These are phyloP conservation scores for Curvularia verruculosa DNA, from an alignment of 2,329 filamentous ascomycete species.

Conservation along the genomic window DNA sequence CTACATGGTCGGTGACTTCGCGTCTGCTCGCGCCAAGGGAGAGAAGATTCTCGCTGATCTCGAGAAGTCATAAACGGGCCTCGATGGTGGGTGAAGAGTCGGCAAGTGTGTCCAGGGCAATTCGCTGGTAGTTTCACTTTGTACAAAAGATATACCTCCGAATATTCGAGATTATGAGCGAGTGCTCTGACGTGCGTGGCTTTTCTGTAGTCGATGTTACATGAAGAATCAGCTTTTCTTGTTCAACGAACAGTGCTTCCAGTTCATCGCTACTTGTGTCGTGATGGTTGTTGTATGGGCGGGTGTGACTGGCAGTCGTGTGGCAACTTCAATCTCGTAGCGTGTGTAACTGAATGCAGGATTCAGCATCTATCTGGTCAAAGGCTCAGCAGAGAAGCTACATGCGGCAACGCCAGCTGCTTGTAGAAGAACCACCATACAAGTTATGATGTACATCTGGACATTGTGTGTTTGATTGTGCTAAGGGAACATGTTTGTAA, in stretches of 20 bases:
- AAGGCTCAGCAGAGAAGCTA: too few species aligned
- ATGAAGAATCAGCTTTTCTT: constrained; percentile 45
- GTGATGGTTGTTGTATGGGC: not conserved
- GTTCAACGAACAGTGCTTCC: constrained; percentile 18
- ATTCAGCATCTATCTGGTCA: too few species aligned
- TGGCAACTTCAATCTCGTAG: not conserved
- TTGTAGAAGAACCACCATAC: too few species aligned
- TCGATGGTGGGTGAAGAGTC: constrained; percentile 42
- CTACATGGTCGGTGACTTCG: constrained; percentile 99
- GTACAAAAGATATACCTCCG: constrained; percentile 48
- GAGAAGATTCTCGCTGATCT: constrained; percentile 99
- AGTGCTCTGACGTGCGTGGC: constrained; percentile 45
- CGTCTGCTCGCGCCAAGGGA: constrained; percentile 92
- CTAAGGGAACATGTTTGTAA: too few species aligned
- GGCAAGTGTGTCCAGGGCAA: constrained; percentile 41
- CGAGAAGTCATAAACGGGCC: constrained; percentile 58
- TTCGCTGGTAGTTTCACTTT: constrained; percentile 44
- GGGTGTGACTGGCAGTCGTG: not conserved
- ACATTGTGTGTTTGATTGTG: too few species aligned
- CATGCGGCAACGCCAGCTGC: too few species aligned
- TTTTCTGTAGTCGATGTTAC: constrained; percentile 50
- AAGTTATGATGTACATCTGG: too few species aligned
- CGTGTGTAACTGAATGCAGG: too few species aligned
- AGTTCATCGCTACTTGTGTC: not conserved
- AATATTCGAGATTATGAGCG: constrained; percentile 43